These are phyloP conservation scores for Phytophthora boehmeriae DNA, from an alignment of 352 stramenopile genomes.

Conservation along the genomic window DNA sequence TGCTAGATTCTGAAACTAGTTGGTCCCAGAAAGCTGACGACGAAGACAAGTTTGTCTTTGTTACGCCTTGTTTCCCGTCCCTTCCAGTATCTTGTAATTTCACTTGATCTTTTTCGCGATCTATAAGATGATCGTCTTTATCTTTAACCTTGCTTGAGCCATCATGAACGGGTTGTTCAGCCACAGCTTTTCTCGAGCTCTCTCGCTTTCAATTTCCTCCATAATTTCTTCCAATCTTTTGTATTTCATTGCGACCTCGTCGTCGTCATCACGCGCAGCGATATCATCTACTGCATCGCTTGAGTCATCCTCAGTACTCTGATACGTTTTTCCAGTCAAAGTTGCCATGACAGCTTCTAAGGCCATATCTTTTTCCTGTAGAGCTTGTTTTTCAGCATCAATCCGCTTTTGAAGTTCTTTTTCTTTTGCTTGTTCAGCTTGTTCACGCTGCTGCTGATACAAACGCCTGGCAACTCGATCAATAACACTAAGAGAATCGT, in stretches of 20 bases:
- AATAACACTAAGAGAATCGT: slow-evolving; percentile 81
- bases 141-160: neutral
- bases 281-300: slow-evolving; percentile 3
- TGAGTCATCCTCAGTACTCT: neutral
- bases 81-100: neutral
- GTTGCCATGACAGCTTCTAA: slow-evolving; percentile 41
- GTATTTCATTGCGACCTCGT: slow-evolving; percentile 10
- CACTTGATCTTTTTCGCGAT: neutral
- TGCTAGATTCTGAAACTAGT: slow-evolving; percentile 20
- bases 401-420: slow-evolving; percentile 23
- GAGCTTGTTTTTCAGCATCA: slow-evolving; percentile 23
- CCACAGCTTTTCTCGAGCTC: slow-evolving; percentile 15
- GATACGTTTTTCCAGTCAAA: slow-evolving; percentile 12
- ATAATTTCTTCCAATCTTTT: slow-evolving; percentile 58
- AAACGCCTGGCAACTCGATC: slow-evolving; percentile 55
- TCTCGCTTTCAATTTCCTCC: slow-evolving; percentile 44
- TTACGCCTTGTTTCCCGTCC: neutral
- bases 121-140: neutral
- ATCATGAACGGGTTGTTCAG: neutral
- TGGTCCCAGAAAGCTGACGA: slow-evolving; percentile 38
- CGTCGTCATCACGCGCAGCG: slow-evolving; percentile 3
- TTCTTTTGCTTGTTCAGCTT: slow-evolving; percentile 20
- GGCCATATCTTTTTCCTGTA: slow-evolving; percentile 27
- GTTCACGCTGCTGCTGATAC: slow-evolving; percentile 49
- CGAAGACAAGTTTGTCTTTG: slow-evolving; percentile 15